Base-by-base conservation (phyloP, 2,329 filamentous ascomycete genomes). In the Sodiomyces alkalinus region DNA sequence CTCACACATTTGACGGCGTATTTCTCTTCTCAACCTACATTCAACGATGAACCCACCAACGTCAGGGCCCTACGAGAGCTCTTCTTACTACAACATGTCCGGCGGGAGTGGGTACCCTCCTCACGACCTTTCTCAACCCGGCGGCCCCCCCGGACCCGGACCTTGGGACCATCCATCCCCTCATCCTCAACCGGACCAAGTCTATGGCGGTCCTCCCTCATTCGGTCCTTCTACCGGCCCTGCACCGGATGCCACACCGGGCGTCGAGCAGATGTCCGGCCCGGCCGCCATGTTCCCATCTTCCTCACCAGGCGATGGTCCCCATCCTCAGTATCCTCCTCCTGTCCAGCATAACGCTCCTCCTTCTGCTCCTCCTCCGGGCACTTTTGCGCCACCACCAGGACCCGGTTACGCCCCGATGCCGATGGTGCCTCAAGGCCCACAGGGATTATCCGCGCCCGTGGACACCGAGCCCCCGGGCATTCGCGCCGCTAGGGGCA, bases 401-500 rank as follows among this genome's bases (percentile, higher is more conserved):
- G 18, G 10, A 27, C 11, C 13, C 15, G 7, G 18, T 17, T n/a
- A 11, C 27, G 15, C 16, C 8, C 6, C 8, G 6, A 7, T 8
- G 7, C 27, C 20, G 3, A 5, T 29, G 2, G 6, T 24, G 4
- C 16, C 24, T 15, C 24, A 22, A 16, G 14, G 15, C 19, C 24
- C 19, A 12, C 10, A 24, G 3, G 25, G 19, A n/a, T 21, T 31
- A 5, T 22, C 29, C 7, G 27, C 27, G 15, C 35, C 37, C 11
- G 28, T 37, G n/a, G 22, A 26, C 11, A 29, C 45, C 14, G 33
- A 31, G 9, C 35, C 40, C 7, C 39, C 41, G 15, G 44, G 53
- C n/a, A 36, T 56, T 5, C 41, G 42, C 17, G 35, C 49, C 6
- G 39, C 53, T 28, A 48, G 42, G 35, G 42, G 43, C 4, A 53